Evolutionary conservation across 805 yeast genomes (phyloP).

Genomic region (Myxozyma sirexii): DNA sequence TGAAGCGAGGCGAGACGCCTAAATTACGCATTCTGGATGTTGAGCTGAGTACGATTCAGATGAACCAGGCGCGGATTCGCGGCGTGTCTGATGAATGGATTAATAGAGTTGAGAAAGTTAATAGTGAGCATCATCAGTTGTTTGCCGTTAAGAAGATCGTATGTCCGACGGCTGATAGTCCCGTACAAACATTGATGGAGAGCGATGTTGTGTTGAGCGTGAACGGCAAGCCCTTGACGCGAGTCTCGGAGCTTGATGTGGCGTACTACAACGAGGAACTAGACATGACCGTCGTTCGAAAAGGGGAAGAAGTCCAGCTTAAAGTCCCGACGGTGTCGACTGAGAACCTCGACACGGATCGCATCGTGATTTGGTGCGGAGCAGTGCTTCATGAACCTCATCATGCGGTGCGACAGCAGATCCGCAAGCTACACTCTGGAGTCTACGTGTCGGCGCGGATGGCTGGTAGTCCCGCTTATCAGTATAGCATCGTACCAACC

Average conservation of each 20-base stretch:
- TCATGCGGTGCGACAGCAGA: slow-evolving; percentile 85
- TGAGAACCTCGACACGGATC: slow-evolving; percentile 59
- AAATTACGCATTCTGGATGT: slow-evolving; percentile 70
- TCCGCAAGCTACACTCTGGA: slow-evolving; percentile 73
- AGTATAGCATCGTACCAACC: slow-evolving; percentile 75
- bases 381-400: slow-evolving; percentile 85
- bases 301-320: slow-evolving; percentile 62
- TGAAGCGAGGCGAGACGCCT: slow-evolving; percentile 57
- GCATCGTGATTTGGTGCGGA: slow-evolving; percentile 81
- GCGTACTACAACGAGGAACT: slow-evolving; percentile 51
- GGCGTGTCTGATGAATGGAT: slow-evolving; percentile 92
- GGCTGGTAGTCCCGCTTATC: slow-evolving; percentile 84
- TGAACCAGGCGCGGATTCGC: slow-evolving; percentile 75
- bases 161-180: slow-evolving; percentile 38
- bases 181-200: slow-evolving; percentile 43
- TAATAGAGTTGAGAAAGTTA: slow-evolving; percentile 60
- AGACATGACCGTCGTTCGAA: slow-evolving; percentile 69
- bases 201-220: slow-evolving; percentile 81
- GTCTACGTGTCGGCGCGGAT: slow-evolving; percentile 79
- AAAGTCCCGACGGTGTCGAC: slow-evolving; percentile 67
- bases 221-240: slow-evolving; percentile 64
- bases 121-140: slow-evolving; percentile 70
- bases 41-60: slow-evolving; percentile 68
- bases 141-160: slow-evolving; percentile 71
- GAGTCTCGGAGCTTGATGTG: slow-evolving; percentile 65